Evolutionary conservation across 2,329 filamentous ascomycete genomes (phyloP).

Genomic region (Trichoderma polysporum): DNA sequence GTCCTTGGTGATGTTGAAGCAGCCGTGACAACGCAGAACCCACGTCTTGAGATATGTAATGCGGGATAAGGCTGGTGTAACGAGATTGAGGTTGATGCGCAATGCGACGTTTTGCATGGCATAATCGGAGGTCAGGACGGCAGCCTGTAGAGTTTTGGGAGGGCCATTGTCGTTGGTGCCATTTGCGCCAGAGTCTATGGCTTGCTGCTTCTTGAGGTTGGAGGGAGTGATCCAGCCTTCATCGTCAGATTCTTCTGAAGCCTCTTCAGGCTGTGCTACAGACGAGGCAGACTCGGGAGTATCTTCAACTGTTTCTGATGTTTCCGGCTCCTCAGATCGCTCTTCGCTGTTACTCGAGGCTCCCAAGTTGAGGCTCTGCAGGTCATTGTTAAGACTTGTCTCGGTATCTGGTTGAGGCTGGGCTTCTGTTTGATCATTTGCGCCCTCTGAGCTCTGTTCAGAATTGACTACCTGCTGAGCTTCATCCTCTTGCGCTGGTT

Average conservation of each 20-base stretch:
- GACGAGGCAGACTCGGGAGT: slow-evolving; percentile 20
- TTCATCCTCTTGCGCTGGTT: slow-evolving; percentile 20
- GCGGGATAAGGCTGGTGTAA: slow-evolving; percentile 74
- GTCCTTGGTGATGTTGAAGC: slow-evolving; percentile 81
- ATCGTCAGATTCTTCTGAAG: slow-evolving; percentile 49
- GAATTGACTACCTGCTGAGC: slow-evolving; percentile 28
- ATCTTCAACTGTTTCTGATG: slow-evolving; percentile 6
- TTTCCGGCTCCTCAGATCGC: background rate
- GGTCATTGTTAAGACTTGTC: slow-evolving; percentile 22
- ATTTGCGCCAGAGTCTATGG: slow-evolving; percentile 55
- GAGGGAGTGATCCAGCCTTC: slow-evolving; percentile 93
- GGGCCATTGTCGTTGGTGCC: slow-evolving; percentile 48
- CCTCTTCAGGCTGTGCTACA: slow-evolving; percentile 32
- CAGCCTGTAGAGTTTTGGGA: slow-evolving; percentile 72
- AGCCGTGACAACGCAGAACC: slow-evolving; percentile 89
- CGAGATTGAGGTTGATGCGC: slow-evolving; percentile 88
- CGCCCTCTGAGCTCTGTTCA: slow-evolving; percentile 5
- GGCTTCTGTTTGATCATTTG: slow-evolving; percentile 22
- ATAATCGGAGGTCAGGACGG: slow-evolving; percentile 92
- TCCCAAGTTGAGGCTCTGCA: slow-evolving; percentile 30
- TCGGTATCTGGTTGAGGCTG: slow-evolving; percentile 23
- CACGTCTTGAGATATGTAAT: slow-evolving; percentile 85
- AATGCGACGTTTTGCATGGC: slow-evolving; percentile 97
- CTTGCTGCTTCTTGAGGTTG: slow-evolving; percentile 84
- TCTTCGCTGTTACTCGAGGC: background rate